These are phyloP conservation scores for Musa acuminata DNA, from an alignment of 176 grass and related monocot species.

Conservation along the genomic window DNA sequence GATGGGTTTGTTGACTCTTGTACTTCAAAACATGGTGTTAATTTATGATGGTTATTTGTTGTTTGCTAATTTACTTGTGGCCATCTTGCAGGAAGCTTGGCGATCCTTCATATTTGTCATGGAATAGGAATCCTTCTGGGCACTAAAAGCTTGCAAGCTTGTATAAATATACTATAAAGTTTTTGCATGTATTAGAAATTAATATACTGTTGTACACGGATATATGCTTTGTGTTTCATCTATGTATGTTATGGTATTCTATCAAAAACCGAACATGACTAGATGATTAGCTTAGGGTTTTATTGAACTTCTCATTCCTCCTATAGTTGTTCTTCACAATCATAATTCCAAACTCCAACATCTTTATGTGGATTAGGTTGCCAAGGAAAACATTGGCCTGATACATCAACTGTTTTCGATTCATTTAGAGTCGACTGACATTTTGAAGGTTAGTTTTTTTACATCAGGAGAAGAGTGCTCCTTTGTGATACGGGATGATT, in stretches of 20 bases:
- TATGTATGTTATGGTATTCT: neutral
- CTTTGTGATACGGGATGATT: too few relatives aligned
- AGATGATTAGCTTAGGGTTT: too few relatives aligned
- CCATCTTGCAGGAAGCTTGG: slow-evolving; percentile 24
- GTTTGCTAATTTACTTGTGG: neutral
- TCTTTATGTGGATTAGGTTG: too few relatives aligned
- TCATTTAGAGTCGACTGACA: too few relatives aligned
- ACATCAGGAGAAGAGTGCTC: too few relatives aligned
- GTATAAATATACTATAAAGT: neutral
- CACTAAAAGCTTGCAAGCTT: neutral
- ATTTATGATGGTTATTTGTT: neutral
- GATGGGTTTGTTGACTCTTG: neutral
- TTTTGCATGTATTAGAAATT: neutral
- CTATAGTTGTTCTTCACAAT: too few relatives aligned
- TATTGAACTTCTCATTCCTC: too few relatives aligned
- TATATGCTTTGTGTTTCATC: neutral
- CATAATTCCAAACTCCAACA: too few relatives aligned
- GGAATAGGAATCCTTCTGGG: slow-evolving; percentile 17
- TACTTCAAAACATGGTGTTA: neutral
- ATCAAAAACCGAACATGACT: too few relatives aligned
- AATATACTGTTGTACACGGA: neutral
- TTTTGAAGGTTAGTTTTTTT: too few relatives aligned
- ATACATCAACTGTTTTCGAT: too few relatives aligned
- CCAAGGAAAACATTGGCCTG: too few relatives aligned
- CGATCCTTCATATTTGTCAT: slow-evolving; percentile 17